A percentile compares a stretch with the other conserved stretches of the same genome.
Conservation (phyloP, 192 early-diverging fungal genomes). For the Dissophora ornata region DNA sequence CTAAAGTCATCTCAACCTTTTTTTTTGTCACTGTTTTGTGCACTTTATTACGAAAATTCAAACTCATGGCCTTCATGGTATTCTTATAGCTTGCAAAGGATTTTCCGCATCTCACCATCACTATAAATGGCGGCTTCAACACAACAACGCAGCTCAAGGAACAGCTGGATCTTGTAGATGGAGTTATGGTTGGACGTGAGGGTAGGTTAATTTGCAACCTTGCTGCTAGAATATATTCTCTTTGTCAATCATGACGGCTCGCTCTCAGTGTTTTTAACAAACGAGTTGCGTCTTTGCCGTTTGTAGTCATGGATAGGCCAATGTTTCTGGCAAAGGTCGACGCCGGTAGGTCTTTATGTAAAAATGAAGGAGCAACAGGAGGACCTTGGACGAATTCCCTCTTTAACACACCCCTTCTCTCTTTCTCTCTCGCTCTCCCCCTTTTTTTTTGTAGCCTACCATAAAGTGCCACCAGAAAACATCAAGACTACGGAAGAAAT, state of each 20-base stretch:
- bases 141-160: conserved; percentile 56
- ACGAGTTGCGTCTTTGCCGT: too few relatives aligned
- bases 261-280: too few relatives aligned
- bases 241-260: too few relatives aligned
- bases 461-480: conserved; percentile 22
- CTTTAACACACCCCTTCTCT: not conserved
- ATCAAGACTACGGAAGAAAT: conserved; percentile 45
- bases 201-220: conserved; percentile 25
- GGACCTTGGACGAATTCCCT: too few relatives aligned
- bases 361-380: too few relatives aligned
- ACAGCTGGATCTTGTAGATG: conserved; percentile 65
- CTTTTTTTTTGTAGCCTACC: conserved; percentile 20
- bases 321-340: conserved; percentile 73
- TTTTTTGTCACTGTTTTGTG: too few relatives aligned
- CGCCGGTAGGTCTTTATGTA: conserved; percentile 37
- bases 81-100: conserved; percentile 55
- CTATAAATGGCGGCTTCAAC: conserved; percentile 77
- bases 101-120: conserved; percentile 67
- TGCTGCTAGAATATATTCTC: too few relatives aligned
- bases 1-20: too few relatives aligned
- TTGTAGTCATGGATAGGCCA: conserved; percentile 70
- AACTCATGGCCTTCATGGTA: not conserved
- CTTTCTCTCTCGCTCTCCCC: not conserved
- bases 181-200: conserved; percentile 80
- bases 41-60: too few relatives aligned